phyloP scores from a whole-genome alignment of 305 asterid genomes.

The Fraxinus latifolia region DNA sequence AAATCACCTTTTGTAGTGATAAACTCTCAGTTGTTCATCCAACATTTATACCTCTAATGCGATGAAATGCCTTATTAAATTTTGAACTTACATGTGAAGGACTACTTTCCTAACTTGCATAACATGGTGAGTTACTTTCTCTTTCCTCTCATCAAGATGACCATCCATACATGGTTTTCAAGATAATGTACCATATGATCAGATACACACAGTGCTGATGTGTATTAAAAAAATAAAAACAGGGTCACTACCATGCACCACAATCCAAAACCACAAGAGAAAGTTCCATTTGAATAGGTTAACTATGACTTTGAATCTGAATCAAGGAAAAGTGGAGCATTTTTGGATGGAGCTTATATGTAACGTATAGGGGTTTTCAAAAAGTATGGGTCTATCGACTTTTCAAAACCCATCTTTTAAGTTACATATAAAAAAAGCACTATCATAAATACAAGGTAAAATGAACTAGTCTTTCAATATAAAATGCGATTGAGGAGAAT shows the following conservation, averaged over 20 bases:
- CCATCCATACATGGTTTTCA: neutral
- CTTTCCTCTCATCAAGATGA: neutral
- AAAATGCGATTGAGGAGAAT: slow-evolving; percentile 6
- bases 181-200: neutral
- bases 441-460: neutral
- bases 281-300: slow-evolving; percentile 5
- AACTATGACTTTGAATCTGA: neutral
- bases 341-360: neutral
- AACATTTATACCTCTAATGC: slow-evolving; percentile 4
- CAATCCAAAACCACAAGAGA: neutral
- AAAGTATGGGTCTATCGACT: neutral
- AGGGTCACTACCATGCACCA: neutral
- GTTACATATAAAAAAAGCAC: neutral
- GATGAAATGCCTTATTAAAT: neutral
- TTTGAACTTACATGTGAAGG: slow-evolving; percentile 9
- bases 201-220: neutral
- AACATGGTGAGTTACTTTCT: neutral
- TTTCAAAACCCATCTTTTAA: neutral
- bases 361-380: too few relatives aligned
- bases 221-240: neutral
- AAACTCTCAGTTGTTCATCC: slow-evolving; percentile 2
- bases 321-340: neutral
- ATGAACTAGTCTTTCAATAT: neutral
- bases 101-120: neutral
- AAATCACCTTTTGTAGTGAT: slow-evolving; percentile 4